A percentile compares a stretch with the other conserved stretches of the same genome.
These are phyloP conservation scores for Phaeophleospora eucalypticola DNA, from an alignment of 2,329 filamentous ascomycete species.

Conservation along the genomic window DNA sequence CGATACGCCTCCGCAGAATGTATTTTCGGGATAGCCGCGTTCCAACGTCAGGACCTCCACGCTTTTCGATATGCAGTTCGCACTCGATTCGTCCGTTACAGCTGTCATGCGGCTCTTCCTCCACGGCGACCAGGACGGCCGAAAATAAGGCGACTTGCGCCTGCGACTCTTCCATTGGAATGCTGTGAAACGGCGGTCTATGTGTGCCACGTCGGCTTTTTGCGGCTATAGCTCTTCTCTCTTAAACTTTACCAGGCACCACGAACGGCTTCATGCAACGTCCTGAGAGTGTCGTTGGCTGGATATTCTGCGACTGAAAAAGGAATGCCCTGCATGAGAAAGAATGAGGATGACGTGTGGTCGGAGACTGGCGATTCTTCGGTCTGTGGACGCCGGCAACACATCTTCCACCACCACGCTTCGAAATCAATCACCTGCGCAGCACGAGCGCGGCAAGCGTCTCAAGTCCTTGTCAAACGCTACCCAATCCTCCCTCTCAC, in stretches of 20 bases:
- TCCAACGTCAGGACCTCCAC: not conserved
- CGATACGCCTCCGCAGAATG: not conserved
- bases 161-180: slow-evolving; percentile 4
- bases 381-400: too few species aligned
- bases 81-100: slow-evolving; percentile 8
- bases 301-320: too few species aligned
- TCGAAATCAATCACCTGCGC: too few species aligned
- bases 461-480: slow-evolving; percentile 2
- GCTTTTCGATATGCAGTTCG: slow-evolving; percentile 4
- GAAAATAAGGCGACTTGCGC: slow-evolving; percentile 6
- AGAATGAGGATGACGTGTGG: too few species aligned
- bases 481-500: slow-evolving; percentile 5
- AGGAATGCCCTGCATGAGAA: too few species aligned
- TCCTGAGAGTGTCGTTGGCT: too few species aligned
- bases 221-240: not conserved
- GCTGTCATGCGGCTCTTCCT: slow-evolving; percentile 8
- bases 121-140: slow-evolving; percentile 1
- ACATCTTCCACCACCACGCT: too few species aligned
- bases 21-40: not conserved
- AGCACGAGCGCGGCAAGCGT: too few species aligned
- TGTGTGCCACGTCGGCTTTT: slow-evolving; percentile 5
- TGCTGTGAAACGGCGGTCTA: slow-evolving; percentile 7
- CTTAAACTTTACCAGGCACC: not conserved
- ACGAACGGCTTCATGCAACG: not conserved
- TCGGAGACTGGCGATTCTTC: too few species aligned